Base-by-base conservation (phyloP, 192 early-diverging fungal genomes). In the Lobosporangium transversale region DNA sequence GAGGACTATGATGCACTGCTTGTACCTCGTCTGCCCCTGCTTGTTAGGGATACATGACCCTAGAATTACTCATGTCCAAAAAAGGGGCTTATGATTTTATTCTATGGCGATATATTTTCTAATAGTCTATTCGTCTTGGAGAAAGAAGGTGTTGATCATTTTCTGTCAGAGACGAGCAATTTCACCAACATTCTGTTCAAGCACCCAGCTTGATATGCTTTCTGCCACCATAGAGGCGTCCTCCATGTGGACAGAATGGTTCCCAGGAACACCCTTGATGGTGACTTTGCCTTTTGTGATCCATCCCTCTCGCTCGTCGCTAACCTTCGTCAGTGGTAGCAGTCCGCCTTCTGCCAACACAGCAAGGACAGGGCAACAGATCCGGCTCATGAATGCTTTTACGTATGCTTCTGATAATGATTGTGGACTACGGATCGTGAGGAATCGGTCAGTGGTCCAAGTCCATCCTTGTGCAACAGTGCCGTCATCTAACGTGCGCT, bases 191-290 rank as follows among this genome's bases (percentile, higher is more conserved):
- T 66, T 64, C 36, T 66, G 71, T 2, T 31, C 36, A 10, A 66
- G 51, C 14, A 76, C 43, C 71, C 71, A 76, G 24, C n/a, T 31
- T 8, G 50, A 62, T 15, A 76, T 42, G 5, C 50, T 20, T 23
- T 45, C 44, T 48, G 71, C 56, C 9, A 76, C 30, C 10, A 33
- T 9, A 17, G 63, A 64, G 0, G 71, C 71, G 40, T 76, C 42
- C 27, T 76, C 71, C 57, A 76, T 60, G 31, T 76, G 71, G 21
- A 76, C 63, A 43, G 63, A 66, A 21, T 76, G 71, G 36, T 23
- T 54, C 12, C 71, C 71, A 2, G 36, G 50, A 26, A 62, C 71
- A 3, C 53, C 50, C 17, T 20, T 62, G 36, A 62, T 44, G 6
- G 71, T 66, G 14, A 33, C 30, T 21, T 55, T 66, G 14, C 40